Conservation (phyloP, 257 asterid species). For the Nicotiana obtusifolia region DNA sequence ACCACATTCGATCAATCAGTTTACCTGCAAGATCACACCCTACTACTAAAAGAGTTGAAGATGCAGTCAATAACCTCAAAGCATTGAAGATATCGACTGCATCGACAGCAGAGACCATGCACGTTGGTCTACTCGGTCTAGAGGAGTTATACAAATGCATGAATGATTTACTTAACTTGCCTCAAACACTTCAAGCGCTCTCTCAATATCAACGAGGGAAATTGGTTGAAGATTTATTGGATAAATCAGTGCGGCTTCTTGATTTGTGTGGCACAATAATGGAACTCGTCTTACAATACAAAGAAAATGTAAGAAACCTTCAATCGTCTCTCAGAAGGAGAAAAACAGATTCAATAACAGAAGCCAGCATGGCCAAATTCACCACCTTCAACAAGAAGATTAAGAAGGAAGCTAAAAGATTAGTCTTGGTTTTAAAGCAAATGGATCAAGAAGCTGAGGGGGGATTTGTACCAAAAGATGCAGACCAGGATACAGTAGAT, state of each 20-base stretch:
- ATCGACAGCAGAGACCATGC: neutral
- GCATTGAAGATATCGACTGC: neutral
- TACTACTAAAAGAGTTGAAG: neutral
- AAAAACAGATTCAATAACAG: slow-evolving; percentile 13
- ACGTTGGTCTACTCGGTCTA: slow-evolving; percentile 13
- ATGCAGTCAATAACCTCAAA: neutral
- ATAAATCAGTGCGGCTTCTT: slow-evolving; percentile 17
- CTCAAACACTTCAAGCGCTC: slow-evolving; percentile 14
- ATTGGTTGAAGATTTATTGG: slow-evolving; percentile 19
- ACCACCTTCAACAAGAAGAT: slow-evolving; percentile 12
- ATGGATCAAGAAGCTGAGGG: slow-evolving; percentile 16
- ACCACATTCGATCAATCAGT: neutral
- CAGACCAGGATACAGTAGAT: slow-evolving; percentile 15
- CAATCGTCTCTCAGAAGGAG: slow-evolving; percentile 26
- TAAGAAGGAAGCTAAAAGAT: slow-evolving; percentile 17
- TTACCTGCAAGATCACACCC: slow-evolving; percentile 7
- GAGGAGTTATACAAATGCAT: slow-evolving; percentile 13
- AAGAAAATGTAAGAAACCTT: slow-evolving; percentile 22
- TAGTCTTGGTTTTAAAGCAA: slow-evolving; percentile 15
- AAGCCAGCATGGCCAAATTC: slow-evolving; percentile 3
- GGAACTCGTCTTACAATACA: slow-evolving; percentile 13
- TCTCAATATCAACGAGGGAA: slow-evolving; percentile 8
- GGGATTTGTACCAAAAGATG: slow-evolving; percentile 9
- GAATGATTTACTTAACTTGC: slow-evolving; percentile 26
- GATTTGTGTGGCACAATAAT: slow-evolving; percentile 18